These are phyloP conservation scores for Cucurbita argyrosperma DNA, from an alignment of 306 rosid genomes.

Conservation along the genomic window DNA sequence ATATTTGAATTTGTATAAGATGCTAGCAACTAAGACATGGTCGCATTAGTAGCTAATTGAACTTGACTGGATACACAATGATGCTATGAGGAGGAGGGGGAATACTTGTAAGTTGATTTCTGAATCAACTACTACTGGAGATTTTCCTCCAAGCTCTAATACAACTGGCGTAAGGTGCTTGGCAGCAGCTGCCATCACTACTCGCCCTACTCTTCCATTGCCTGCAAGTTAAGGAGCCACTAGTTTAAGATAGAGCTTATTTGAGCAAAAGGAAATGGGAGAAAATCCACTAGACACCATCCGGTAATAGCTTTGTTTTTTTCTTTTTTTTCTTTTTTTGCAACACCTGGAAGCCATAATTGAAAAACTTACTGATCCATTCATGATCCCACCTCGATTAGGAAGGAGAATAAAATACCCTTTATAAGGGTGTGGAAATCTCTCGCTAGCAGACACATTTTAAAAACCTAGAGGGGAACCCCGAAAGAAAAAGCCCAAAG, in stretches of 20 bases:
- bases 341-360: too few relatives aligned
- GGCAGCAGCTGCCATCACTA: conserved; percentile 94
- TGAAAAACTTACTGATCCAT: too few relatives aligned
- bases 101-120: conserved; percentile 47
- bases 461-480: too few relatives aligned
- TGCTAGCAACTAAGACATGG: neutral
- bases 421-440: too few relatives aligned
- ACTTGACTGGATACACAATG: neutral
- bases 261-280: neutral
- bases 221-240: conserved; percentile 27
- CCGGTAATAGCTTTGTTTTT: too few relatives aligned
- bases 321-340: too few relatives aligned
- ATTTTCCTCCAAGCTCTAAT: conserved; percentile 97
- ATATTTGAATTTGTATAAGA: conserved; percentile 8
- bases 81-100: neutral
- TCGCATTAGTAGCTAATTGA: neutral
- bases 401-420: too few relatives aligned
- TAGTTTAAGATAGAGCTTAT: neutral
- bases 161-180: conserved; percentile 96
- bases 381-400: too few relatives aligned
- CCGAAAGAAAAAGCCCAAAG: too few relatives aligned
- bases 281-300: neutral
- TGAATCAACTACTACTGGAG: conserved; percentile 77
- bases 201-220: conserved; percentile 63
- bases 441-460: too few relatives aligned